Conservation (phyloP, 2,329 filamentous ascomycete species). For the Pseudocercospora fijiensis region DNA sequence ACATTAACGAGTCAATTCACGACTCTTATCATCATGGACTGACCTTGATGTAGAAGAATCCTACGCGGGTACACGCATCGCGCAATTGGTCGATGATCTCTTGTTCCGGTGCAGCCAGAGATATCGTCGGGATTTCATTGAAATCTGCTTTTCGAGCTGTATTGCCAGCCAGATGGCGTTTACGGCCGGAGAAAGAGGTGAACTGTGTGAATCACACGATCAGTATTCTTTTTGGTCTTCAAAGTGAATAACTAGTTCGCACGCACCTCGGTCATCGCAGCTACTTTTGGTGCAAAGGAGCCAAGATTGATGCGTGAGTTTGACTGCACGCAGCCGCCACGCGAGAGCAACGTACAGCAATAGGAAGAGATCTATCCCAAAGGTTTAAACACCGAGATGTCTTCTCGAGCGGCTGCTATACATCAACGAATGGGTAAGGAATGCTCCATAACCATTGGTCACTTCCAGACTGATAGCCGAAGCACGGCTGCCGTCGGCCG, state of each 20-base stretch:
- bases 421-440: background rate
- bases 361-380: background rate
- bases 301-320: background rate
- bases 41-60: slow-evolving; percentile 31
- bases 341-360: background rate
- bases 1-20: background rate
- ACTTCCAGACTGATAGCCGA: slow-evolving; percentile 1
- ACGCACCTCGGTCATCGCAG: background rate
- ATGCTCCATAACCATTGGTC: background rate
- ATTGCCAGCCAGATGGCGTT: slow-evolving; percentile 24
- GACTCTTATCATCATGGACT: background rate
- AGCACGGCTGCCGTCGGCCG: slow-evolving; percentile 5
- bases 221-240: background rate
- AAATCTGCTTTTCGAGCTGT: slow-evolving; percentile 27
- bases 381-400: background rate
- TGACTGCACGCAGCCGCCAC: slow-evolving; percentile 5
- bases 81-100: slow-evolving; percentile 22
- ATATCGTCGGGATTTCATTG: slow-evolving; percentile 29
- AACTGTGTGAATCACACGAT: slow-evolving; percentile 5
- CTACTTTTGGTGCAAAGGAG: background rate
- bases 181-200: slow-evolving; percentile 26
- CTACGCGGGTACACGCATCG: slow-evolving; percentile 28
- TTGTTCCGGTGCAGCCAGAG: slow-evolving; percentile 20
- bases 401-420: background rate
- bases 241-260: background rate